These are phyloP conservation scores for Coemansia sp. DNA, from an alignment of 192 early-diverging fungal species.

Conservation along the genomic window DNA sequence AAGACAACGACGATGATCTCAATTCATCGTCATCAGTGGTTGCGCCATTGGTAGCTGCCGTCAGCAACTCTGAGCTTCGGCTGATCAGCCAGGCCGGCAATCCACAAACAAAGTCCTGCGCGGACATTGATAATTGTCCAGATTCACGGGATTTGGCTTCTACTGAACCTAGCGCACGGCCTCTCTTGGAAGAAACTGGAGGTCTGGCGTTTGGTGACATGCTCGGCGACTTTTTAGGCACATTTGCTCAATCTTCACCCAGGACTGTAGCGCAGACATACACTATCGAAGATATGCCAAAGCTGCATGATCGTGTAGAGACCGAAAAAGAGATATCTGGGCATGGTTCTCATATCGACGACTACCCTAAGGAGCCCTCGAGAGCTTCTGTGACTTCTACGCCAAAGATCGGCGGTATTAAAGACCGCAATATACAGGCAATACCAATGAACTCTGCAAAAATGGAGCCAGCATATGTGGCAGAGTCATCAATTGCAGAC, in stretches of 20 bases:
- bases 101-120: neutral
- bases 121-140: neutral
- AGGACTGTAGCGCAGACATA: neutral
- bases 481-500: constrained; percentile 34
- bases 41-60: neutral
- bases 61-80: neutral
- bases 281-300: neutral
- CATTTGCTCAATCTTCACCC: neutral
- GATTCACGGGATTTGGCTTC: neutral
- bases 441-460: neutral
- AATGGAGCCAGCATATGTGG: neutral
- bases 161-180: neutral
- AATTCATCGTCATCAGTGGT: neutral
- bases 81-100: neutral
- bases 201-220: constrained; percentile 21
- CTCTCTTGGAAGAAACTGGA: neutral
- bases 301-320: neutral
- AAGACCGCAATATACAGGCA: neutral
- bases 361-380: neutral
- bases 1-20: constrained; percentile 10
- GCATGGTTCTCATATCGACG: neutral
- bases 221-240: constrained; percentile 15
- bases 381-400: neutral
- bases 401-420: neutral
- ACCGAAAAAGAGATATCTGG: neutral